Conservation (phyloP, 2,329 filamentous ascomycete genomes). For the Phaeophleospora eucalypticola region DNA sequence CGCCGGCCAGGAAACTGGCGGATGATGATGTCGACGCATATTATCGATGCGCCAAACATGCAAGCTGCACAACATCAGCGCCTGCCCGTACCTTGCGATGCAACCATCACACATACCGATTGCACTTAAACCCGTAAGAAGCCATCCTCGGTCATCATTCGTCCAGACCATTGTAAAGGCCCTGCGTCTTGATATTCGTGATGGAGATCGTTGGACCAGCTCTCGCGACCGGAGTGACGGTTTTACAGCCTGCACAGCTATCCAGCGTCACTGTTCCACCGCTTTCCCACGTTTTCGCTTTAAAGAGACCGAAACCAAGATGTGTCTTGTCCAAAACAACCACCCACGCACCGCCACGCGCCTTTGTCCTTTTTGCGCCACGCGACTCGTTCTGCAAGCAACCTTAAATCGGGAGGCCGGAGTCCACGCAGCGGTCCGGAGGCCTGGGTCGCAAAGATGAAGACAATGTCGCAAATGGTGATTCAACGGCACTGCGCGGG, state of each 20-base stretch:
- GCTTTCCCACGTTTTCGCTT: not conserved
- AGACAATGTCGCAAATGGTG: no score
- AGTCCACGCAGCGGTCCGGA: not conserved
- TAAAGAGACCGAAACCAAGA: not conserved
- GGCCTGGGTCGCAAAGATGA: not conserved
- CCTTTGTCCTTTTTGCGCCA: not conserved
- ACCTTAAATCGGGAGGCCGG: not conserved
- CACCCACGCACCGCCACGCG: slow-evolving; percentile 12
- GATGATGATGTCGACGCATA: slow-evolving; percentile 78
- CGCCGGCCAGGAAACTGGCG: slow-evolving; percentile 67
- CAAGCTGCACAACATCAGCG: slow-evolving; percentile 38
- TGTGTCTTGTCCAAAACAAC: not conserved
- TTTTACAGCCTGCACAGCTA: not conserved
- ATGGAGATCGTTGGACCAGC: not conserved
- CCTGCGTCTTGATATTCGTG: slow-evolving; percentile 2
- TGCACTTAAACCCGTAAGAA: slow-evolving; percentile 80
- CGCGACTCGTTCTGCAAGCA: not conserved
- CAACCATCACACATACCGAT: slow-evolving; percentile 51
- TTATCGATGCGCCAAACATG: slow-evolving; percentile 73
- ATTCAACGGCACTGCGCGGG: no score
- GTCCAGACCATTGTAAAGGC: slow-evolving; percentile 49
- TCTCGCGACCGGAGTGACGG: not conserved
- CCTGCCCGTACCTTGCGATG: not conserved
- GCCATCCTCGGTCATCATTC: slow-evolving; percentile 89
- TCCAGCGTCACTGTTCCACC: slow-evolving; percentile 8